Evolutionary conservation across 2,329 filamentous ascomycete genomes (phyloP), one percentile per base, ranked within the genome.

Genomic region (Trichoderma sp.): DNA sequence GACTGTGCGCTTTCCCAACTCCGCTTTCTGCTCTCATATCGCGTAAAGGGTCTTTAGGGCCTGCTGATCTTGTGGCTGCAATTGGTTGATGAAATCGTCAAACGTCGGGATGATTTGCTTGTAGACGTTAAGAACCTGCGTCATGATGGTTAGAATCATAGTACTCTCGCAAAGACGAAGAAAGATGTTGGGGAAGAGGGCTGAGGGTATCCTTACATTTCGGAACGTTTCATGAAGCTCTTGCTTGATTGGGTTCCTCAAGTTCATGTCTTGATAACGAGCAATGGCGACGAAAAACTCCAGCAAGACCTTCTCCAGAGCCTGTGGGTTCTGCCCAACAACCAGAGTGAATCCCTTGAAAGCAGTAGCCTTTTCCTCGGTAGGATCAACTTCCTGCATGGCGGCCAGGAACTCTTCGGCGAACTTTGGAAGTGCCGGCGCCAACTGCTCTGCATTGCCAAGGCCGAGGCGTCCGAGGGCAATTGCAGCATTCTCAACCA

Each of bases 401-500:
- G 93, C 91, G 69, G 87, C 88, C 72, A 99, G 85, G 86, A 98
- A 98, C 45, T 93, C 91, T 45, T 93, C 91, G 0, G 96, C 95
- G 83, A 97, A 97, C 38, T 90, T 92, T 21, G 90, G 89, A 53
- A 99, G 89, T 77, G 94, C 93, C 1, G 95, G 92, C 1, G 95
- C 94, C 74, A 99, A 87, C 71, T 92, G 87, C 65, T 94, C 91
- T 9, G 93, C 89, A 81, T 93, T 96, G 76, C 93, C 91, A 27
- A 97, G 88, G 9, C 97, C 97, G 12, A 99, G 88, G 18, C 97
- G 91, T 38, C 97, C 97, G 11, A 99, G 88, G 3, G 97, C 95
- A 81, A 98, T 97, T 4, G 95, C 96, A 1, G 96, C 95, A 82
- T 99, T 99, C 85, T 99, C 97, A 75, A 91, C 93, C 16, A 98